Conservation (phyloP, 805 yeast genomes). For the Saturnispora saitoi region DNA sequence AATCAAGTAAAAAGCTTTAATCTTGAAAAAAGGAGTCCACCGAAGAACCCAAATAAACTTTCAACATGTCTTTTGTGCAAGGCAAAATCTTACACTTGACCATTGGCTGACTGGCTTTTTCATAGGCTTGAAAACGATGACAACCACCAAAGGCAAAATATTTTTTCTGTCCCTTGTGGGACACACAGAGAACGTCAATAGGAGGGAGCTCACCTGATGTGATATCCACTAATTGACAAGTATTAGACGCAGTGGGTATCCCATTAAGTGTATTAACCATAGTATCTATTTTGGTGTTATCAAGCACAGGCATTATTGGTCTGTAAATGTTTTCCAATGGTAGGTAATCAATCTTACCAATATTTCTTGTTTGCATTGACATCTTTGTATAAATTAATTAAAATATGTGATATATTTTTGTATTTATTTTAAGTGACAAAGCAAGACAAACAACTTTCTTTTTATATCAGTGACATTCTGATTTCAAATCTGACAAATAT, state of each 20-base stretch:
- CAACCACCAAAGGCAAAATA: conserved; percentile 90
- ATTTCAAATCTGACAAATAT: not conserved
- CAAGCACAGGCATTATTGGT: conserved; percentile 82
- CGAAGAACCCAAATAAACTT: conserved; percentile 63
- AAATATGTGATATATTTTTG: not conserved
- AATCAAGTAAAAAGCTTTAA: not conserved
- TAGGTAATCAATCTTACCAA: conserved; percentile 44
- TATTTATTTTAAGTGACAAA: not conserved
- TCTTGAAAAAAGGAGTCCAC: conserved; percentile 41
- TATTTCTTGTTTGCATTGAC: conserved; percentile 61
- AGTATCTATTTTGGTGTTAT: conserved; percentile 61
- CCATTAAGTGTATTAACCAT: conserved; percentile 71
- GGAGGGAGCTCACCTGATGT: conserved; percentile 69
- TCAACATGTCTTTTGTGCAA: conserved; percentile 60
- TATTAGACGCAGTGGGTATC: conserved; percentile 51
- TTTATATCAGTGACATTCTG: not conserved
- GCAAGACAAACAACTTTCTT: not conserved
- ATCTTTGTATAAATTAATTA: conserved; percentile 24
- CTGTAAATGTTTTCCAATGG: conserved; percentile 64
- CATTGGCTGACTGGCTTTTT: conserved; percentile 37
- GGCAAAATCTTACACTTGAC: conserved; percentile 72
- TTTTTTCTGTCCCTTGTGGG: conserved; percentile 49
- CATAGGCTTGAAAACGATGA: conserved; percentile 84
- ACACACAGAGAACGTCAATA: conserved; percentile 63
- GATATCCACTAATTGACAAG: conserved; percentile 42